Evolutionary conservation across 2,329 filamentous ascomycete genomes (phyloP).

Genomic region (Plectosphaerella cucumerina): DNA sequence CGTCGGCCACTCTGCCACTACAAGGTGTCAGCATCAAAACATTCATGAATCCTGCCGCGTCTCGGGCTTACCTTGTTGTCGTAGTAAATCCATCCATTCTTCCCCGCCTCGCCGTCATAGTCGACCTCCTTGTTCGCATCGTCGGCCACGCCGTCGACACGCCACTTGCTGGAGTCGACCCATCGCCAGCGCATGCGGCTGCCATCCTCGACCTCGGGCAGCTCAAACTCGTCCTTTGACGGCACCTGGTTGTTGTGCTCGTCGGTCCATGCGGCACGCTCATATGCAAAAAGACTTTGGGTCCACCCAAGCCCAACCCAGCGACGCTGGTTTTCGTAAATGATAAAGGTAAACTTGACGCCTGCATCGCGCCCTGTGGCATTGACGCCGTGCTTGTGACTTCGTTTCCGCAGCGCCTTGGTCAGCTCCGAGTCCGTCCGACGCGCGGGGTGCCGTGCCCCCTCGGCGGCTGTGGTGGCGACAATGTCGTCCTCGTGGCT

Average conservation of each 20-base stretch:
- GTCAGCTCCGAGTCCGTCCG: conserved; percentile 40
- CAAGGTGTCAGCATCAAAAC: not conserved
- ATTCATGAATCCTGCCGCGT: not conserved
- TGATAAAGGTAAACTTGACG: conserved; percentile 91
- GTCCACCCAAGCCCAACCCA: conserved; percentile 98
- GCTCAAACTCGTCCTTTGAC: conserved; percentile 64
- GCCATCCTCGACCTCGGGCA: conserved; percentile 58
- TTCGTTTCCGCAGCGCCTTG: conserved; percentile 33
- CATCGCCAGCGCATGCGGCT: conserved; percentile 63
- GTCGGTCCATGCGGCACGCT: conserved; percentile 89
- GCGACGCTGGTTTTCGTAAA: conserved; percentile 93
- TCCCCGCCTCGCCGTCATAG: conserved; percentile 57
- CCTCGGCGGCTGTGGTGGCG: conserved; percentile 5
- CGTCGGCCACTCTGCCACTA: conserved; percentile 88
- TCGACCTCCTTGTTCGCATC: conserved; percentile 38
- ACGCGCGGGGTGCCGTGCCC: conserved; percentile 21
- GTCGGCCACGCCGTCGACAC: conserved; percentile 70
- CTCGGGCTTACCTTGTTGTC: conserved; percentile 75
- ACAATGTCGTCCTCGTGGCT: conserved; percentile 12
- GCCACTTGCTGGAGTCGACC: conserved; percentile 83
- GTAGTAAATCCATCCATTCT: conserved; percentile 91
- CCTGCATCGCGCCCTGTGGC: conserved; percentile 61
- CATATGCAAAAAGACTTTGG: conserved; percentile 82
- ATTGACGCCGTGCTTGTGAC: conserved; percentile 16
- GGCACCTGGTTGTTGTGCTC: conserved; percentile 84